Evolutionary conservation across 257 asterid genomes (phyloP), one percentile per base, ranked within the genome.

Genomic region (Nicotiana attenuata): DNA sequence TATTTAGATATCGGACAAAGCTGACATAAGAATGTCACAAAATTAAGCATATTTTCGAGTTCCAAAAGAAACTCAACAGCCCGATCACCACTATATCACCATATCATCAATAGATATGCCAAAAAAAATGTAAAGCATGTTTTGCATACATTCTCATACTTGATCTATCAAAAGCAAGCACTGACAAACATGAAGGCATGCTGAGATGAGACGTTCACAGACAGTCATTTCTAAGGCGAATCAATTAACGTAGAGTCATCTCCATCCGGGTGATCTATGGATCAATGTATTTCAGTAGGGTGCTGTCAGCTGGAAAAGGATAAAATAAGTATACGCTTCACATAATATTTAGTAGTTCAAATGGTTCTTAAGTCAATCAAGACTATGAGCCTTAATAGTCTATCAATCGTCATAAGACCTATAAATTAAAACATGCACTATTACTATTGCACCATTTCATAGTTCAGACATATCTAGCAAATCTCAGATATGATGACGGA

Each of bases 361-460:
- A n/a, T n/a, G 19, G 77, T 68, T 67, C 76, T 68, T 68, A 35
- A 3, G 76, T 68, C 77, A 68, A 68, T 68, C 55, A 68, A 35
- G 55, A 66, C 5, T 68, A 68, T n/a, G 41, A 35, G 77, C 77
- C 28, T 67, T 67, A 0, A n/a, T 67, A 67, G 24, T 19, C 31
- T 38, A 19, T 68, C 77, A 67, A 33, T 10, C 10, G 1, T 10
- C 53, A 67, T 33, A 38, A 67, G 35, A 17, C 8, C 52, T 66
- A 33, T 26, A 33, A 66, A 66, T 3, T 8, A 17, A 31, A 41
- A 67, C 29, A 67, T 10, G 76, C 28, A n/a, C 13, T 10, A 26
- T 10, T 41, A 38, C 45, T 11, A 26, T n/a, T 71, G 78, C 59
- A 20, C 59, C 35, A 41, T 71, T 71, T 71, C 78, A 71, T 11